Base-by-base conservation (phyloP, 305 asterid genomes). In the Caryopteris hybrid region DNA sequence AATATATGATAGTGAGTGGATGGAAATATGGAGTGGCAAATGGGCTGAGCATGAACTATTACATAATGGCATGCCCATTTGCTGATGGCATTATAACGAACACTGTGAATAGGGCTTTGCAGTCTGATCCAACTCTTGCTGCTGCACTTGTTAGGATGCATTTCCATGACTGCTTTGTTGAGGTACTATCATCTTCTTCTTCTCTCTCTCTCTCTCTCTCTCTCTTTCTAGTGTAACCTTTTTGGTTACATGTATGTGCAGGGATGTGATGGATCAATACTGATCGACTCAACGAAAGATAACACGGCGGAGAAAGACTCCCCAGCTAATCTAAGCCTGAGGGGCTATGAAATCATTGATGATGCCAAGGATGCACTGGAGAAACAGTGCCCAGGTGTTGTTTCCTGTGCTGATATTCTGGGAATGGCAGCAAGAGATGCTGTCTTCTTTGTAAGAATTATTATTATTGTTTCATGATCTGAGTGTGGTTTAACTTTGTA, bases 381-480 rank as follows among this genome's bases (percentile, higher is more conserved):
- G 57, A 64, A 0, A 4, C 85, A 68, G 74, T 92, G 98, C 63
- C 98, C 98, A 2, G 94, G 98, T 12, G 86, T 85, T 11, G 98
- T 92, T 62, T 92, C 98, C 0, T 92, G 98, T 69, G 95, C 98
- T 73, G 98, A 92, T 79, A 83, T 92, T 63, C 51, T 92, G 10
- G 96, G 96, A 1, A 84, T 92, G 94, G 98, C 97, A 8, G 91
- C 98, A 0, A 81, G 96, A 66, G 90, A 83, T 68, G 96, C 97
- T 47, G 95, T 92, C 58, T 88, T 90, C 88, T 86, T 90, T 38
- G 98, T 92, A 85, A 79, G 90, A n/a, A 46, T 53, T 13, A 13
- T 13, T 22, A 1, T 22, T 21, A 11, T 13, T 2, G 45, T n/a
- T n/a, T n/a, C n/a, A n/a, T n/a, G n/a, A n/a, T n/a, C n/a, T n/a